A percentile compares a stretch with the other conserved stretches of the same genome.
phyloP scores from a whole-genome alignment of 495 filamentous ascomycete genomes.

The Haplographium delicatum region DNA sequence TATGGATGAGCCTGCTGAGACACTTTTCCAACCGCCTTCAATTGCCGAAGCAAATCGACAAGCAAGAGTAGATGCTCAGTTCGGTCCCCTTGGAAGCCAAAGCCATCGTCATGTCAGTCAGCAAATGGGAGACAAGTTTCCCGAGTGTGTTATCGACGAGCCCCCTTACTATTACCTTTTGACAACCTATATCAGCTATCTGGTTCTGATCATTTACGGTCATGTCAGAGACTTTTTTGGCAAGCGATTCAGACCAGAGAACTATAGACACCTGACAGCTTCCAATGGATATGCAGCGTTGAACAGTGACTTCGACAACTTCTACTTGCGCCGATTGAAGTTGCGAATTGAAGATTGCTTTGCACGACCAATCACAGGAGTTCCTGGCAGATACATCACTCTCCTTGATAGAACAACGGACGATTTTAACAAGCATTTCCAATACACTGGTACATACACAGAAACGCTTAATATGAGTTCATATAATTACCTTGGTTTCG shows the following conservation, averaged over 20 bases:
- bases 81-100: conserved; percentile 75
- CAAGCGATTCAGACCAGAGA: conserved; percentile 77
- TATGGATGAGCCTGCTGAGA: conserved; percentile 68
- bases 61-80: conserved; percentile 82
- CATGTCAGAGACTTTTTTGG: conserved; percentile 97
- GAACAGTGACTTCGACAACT: conserved; percentile 98
- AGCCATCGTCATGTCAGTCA: conserved; percentile 83
- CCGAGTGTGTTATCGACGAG: conserved; percentile 85
- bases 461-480: conserved; percentile 98
- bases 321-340: conserved; percentile 90
- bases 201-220: conserved; percentile 91
- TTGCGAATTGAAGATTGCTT: conserved; percentile 96
- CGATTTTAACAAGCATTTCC: conserved; percentile 84
- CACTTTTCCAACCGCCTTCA: conserved; percentile 88
- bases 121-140: conserved; percentile 71
- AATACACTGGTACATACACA: conserved; percentile 83
- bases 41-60: conserved; percentile 71
- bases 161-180: conserved; percentile 94
- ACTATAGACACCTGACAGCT: conserved; percentile 77
- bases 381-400: conserved; percentile 90
- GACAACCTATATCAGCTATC: conserved; percentile 95
- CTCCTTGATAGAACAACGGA: conserved; percentile 81
- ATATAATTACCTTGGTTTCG: conserved; percentile 98
- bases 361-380: conserved; percentile 82
- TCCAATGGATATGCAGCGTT: conserved; percentile 91